phyloP scores from a whole-genome alignment of 2,329 filamentous ascomycete species.

The Daldinia eschscholtzii region DNA sequence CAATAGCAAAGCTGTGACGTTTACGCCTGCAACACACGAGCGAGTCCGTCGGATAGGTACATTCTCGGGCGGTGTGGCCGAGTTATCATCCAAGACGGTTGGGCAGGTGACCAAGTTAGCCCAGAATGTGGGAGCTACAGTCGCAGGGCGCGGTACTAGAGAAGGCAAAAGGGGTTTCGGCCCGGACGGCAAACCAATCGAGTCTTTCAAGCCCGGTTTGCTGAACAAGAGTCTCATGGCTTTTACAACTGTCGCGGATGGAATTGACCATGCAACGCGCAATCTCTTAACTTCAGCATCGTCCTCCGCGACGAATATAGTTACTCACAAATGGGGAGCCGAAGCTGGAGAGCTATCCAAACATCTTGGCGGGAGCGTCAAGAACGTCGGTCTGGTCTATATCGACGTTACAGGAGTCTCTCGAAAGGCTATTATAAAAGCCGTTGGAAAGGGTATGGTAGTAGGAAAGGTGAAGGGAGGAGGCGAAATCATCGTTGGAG shows the following conservation, averaged over 20 bases:
- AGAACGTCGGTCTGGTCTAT: conserved; percentile 97
- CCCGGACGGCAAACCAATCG: conserved; percentile 74
- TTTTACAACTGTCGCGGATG: conserved; percentile 93
- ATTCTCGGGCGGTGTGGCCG: conserved; percentile 83
- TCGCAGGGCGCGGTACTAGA: conserved; percentile 72
- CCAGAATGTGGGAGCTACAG: conserved; percentile 86
- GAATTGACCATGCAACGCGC: conserved; percentile 87
- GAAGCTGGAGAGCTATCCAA: conserved; percentile 85
- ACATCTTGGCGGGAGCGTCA: conserved; percentile 85
- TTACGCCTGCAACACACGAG: conserved; percentile 85
- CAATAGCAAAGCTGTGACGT: conserved; percentile 83
- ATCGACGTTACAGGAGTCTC: conserved; percentile 96
- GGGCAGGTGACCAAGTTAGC: conserved; percentile 85
- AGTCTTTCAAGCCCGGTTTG: conserved; percentile 86
- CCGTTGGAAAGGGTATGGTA: conserved; percentile 96
- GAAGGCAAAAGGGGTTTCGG: conserved; percentile 73
- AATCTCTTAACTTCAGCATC: conserved; percentile 81
- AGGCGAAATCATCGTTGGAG: conserved; percentile 79
- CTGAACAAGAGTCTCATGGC: conserved; percentile 97
- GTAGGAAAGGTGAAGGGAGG: conserved; percentile 83
- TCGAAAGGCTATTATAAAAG: conserved; percentile 89
- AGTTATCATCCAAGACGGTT: conserved; percentile 86
- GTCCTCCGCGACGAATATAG: conserved; percentile 84
- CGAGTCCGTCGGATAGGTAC: conserved; percentile 90
- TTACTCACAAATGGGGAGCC: conserved; percentile 87